Evolutionary conservation across 371 early-diverging fungal species (phyloP).

Genomic region (Mucor piriformis): DNA sequence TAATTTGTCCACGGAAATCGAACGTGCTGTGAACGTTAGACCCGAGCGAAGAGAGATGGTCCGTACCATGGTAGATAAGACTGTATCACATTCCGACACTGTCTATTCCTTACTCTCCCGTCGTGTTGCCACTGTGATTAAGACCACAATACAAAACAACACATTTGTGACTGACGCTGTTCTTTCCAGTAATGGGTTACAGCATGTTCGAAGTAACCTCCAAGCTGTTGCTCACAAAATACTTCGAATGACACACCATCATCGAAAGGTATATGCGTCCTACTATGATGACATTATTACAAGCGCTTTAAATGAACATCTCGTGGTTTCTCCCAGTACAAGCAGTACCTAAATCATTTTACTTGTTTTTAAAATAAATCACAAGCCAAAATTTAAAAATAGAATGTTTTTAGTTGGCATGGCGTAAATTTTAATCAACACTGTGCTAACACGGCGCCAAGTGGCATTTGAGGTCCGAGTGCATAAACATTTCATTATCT

Average conservation of each 20-base stretch:
- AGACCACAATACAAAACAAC: slow-evolving; percentile 56
- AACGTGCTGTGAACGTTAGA: slow-evolving; percentile 21
- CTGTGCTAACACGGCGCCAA: neutral
- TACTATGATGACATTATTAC: slow-evolving; percentile 66
- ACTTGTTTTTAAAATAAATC: neutral
- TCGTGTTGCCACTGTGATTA: slow-evolving; percentile 57
- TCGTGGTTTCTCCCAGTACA: neutral
- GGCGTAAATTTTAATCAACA: slow-evolving; percentile 7
- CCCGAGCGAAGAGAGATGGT: slow-evolving; percentile 54
- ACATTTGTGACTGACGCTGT: slow-evolving; percentile 46
- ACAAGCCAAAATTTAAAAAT: neutral
- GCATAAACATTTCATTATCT: too few species aligned
- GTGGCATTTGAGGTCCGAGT: too few species aligned
- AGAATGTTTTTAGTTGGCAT: neutral
- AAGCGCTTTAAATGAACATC: slow-evolving; percentile 12
- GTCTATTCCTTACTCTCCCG: slow-evolving; percentile 69
- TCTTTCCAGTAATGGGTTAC: slow-evolving; percentile 65
- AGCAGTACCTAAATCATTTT: neutral
- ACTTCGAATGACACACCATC: slow-evolving; percentile 57
- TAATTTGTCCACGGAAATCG: slow-evolving; percentile 43
- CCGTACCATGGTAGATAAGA: slow-evolving; percentile 73
- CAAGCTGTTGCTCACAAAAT: slow-evolving; percentile 53
- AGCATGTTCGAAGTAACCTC: slow-evolving; percentile 57
- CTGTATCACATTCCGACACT: slow-evolving; percentile 68
- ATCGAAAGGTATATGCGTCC: slow-evolving; percentile 67